phyloP scores from a whole-genome alignment of 208 protist genomes.

The Leishmania amazonensis region DNA sequence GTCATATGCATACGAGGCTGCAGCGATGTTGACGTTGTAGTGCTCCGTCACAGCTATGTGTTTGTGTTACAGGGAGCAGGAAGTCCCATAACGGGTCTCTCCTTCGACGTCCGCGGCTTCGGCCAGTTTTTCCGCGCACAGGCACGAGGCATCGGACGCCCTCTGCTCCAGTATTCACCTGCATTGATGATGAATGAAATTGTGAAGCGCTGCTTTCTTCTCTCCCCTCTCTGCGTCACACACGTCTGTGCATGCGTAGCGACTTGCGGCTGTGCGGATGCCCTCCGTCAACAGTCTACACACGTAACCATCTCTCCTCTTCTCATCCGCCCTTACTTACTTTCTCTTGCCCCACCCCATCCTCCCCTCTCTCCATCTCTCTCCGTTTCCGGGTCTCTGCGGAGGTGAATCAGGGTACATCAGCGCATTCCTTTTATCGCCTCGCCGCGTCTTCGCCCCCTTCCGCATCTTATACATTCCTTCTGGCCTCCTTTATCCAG shows the following conservation, averaged over 20 bases:
- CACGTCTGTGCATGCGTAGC: not conserved
- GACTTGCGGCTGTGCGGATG: not conserved
- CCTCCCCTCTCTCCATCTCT: not conserved
- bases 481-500: not conserved
- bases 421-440: not conserved
- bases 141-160: not conserved
- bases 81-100: not conserved
- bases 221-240: not conserved
- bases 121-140: not conserved
- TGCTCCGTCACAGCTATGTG: not conserved
- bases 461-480: not conserved
- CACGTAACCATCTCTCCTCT: not conserved
- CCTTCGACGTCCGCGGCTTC: not conserved
- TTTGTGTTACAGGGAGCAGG: not conserved
- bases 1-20: not conserved
- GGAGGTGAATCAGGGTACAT: not conserved
- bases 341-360: not conserved
- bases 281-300: not conserved
- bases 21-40: not conserved
- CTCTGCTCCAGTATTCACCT: not conserved
- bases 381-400: not conserved
- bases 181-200: not conserved
- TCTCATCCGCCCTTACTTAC: too few species aligned
- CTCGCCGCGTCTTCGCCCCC: not conserved
- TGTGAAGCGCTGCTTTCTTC: not conserved